phyloP scores from a whole-genome alignment of 2,329 filamentous ascomycete genomes.

The Chrysosporium keratinophilum region DNA sequence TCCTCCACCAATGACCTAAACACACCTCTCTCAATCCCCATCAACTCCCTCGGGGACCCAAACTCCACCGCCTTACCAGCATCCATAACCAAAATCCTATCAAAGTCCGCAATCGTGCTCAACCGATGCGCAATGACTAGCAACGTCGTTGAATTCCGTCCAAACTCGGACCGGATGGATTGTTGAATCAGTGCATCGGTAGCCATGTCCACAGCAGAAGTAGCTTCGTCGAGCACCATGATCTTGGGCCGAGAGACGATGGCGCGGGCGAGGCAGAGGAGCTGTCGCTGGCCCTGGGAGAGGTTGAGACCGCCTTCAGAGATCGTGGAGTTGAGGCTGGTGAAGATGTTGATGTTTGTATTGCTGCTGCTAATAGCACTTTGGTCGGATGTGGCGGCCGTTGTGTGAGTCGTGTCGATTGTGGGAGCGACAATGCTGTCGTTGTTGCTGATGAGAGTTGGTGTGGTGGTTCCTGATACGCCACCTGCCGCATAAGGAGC shows the following conservation, averaged over 20 bases:
- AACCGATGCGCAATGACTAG: slow-evolving; percentile 67
- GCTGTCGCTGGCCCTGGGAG: slow-evolving; percentile 65
- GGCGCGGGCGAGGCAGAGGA: slow-evolving; percentile 62
- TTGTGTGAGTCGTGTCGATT: slow-evolving; percentile 21
- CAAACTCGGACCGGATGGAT: slow-evolving; percentile 61
- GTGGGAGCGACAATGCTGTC: slow-evolving; percentile 17
- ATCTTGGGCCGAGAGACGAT: slow-evolving; percentile 64
- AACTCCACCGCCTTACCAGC: slow-evolving; percentile 59
- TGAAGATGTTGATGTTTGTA: slow-evolving; percentile 50
- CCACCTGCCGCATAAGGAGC: not conserved
- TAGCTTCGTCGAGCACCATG: slow-evolving; percentile 73
- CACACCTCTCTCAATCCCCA: slow-evolving; percentile 41
- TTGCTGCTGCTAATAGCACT: slow-evolving; percentile 21
- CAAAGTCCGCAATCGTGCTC: slow-evolving; percentile 67
- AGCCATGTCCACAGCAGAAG: slow-evolving; percentile 65
- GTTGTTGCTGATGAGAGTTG: slow-evolving; percentile 16
- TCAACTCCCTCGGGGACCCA: slow-evolving; percentile 53
- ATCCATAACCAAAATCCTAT: slow-evolving; percentile 60
- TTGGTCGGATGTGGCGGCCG: slow-evolving; percentile 28
- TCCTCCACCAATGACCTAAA: slow-evolving; percentile 49
- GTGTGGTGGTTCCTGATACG: slow-evolving; percentile 15
- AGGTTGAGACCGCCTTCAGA: slow-evolving; percentile 64
- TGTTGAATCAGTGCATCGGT: slow-evolving; percentile 66
- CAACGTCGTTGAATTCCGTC: slow-evolving; percentile 49
- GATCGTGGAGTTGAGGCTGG: slow-evolving; percentile 51